These are phyloP conservation scores for Dendrobium catenatum DNA, from an alignment of 106 monocot species.

Conservation along the genomic window DNA sequence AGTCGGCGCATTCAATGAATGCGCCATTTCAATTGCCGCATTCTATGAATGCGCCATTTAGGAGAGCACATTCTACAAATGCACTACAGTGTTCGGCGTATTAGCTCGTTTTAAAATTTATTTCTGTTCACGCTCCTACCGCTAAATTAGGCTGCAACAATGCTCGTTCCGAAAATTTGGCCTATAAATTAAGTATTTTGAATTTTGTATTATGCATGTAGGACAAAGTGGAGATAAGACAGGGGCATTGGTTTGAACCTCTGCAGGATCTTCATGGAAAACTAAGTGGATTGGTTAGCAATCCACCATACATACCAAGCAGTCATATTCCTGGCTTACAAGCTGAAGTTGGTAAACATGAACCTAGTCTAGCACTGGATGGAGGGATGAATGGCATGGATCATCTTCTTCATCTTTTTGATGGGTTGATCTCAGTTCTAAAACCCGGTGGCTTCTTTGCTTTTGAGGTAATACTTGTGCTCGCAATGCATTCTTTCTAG, in stretches of 20 bases:
- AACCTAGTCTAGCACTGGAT: slow-evolving; percentile 80
- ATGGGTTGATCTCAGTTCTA: slow-evolving; percentile 48
- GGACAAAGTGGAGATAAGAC: slow-evolving; percentile 82
- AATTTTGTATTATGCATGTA: slow-evolving; percentile 11
- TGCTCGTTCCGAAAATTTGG: too few relatives aligned
- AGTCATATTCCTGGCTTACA: slow-evolving; percentile 64
- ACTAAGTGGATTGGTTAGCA: slow-evolving; percentile 71
- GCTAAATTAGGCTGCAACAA: too few relatives aligned
- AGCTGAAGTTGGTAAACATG: slow-evolving; percentile 74
- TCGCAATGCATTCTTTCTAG: background rate
- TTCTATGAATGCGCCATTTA: too few relatives aligned
- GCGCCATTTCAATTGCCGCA: too few relatives aligned
- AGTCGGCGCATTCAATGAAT: too few relatives aligned
- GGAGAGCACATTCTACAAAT: too few relatives aligned
- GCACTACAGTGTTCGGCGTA: too few relatives aligned
- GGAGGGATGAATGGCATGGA: slow-evolving; percentile 71
- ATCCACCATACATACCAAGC: slow-evolving; percentile 95
- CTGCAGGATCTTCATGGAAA: slow-evolving; percentile 66
- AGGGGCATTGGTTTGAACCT: slow-evolving; percentile 89
- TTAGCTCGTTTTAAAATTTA: too few relatives aligned
- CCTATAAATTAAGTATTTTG: background rate
- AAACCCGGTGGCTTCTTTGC: slow-evolving; percentile 88
- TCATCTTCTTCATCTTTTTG: slow-evolving; percentile 79
- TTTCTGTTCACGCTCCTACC: too few relatives aligned
- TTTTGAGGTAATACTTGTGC: slow-evolving; percentile 66